Conservation (phyloP, 73 alveolate genomes). For the Stentor coeruleus region DNA sequence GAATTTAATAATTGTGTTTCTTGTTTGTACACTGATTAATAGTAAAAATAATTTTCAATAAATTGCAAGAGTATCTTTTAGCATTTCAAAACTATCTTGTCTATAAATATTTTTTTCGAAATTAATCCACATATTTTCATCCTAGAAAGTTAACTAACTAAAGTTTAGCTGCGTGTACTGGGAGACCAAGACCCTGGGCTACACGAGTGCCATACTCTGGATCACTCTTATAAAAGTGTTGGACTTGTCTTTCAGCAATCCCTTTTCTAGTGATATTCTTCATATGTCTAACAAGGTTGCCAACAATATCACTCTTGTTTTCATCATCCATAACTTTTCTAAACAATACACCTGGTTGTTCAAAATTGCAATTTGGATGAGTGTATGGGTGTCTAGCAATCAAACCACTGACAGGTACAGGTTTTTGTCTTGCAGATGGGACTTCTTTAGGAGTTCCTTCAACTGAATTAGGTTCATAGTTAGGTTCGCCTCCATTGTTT, state of each 20-base stretch:
- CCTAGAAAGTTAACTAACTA: no score
- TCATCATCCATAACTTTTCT: constrained; percentile 22
- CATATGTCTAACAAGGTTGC: constrained; percentile 16
- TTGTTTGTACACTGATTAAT: no score
- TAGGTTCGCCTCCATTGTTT: constrained; percentile 65
- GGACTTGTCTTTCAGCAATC: constrained; percentile 10
- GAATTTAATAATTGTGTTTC: no score
- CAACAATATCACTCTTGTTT: not conserved
- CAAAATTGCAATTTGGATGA: constrained; percentile 37
- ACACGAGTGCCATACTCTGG: constrained; percentile 20
- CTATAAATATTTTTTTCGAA: no score
- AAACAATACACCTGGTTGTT: constrained; percentile 17
- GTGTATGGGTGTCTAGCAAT: constrained; percentile 44
- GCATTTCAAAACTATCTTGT: no score
- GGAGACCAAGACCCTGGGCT: constrained; percentile 25
- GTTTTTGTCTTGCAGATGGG: constrained; percentile 30
- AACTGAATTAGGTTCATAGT: constrained; percentile 81
- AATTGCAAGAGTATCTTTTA: no score
- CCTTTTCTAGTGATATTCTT: constrained; percentile 22
- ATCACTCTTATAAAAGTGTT: not conserved
- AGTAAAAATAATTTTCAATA: no score
- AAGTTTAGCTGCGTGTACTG: constrained; percentile 24
- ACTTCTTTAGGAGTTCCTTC: constrained; percentile 59
- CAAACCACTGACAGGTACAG: constrained; percentile 28
- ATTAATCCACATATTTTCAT: no score